Base-by-base conservation (phyloP, 495 filamentous ascomycete genomes). In the Annulohypoxylon nitens region DNA sequence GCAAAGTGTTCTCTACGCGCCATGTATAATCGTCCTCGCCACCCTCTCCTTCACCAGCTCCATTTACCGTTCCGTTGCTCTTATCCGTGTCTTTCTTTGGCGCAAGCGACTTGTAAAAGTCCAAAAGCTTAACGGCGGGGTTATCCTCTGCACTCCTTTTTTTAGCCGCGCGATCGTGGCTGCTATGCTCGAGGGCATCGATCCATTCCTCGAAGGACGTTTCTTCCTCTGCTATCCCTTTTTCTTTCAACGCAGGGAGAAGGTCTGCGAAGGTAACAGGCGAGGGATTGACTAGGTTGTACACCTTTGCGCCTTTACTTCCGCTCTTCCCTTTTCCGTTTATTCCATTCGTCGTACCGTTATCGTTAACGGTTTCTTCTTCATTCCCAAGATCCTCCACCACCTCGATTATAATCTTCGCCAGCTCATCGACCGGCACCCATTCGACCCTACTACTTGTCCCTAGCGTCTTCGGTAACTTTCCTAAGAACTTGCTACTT, bases 391-490 rank as follows among this genome's bases (percentile, higher is more conserved):
- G 67, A 14, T 77, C 75, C 12, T 75, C 71, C 12, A 71, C 53
- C 3, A 79, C 68, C 30, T 79, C 77, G 10, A 70, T 25, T 2
- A 78, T 50, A 34, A 79, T 69, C 50, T 59, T 54, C 3, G 62
- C 64, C 1, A 77, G 55, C 47, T 61, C 70, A n/a, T 79, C 75
- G 1, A 76, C 77, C 0, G 77, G 77, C 16, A 71, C 65, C 77
- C 77, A 79, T 34, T 79, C 77, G 5, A 79, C 62, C 11, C 65
- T 55, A 25, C 67, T 70, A 3, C 55, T 68, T 5, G 64, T 36
- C 0, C 77, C 77, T 1, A 79, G 63, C 0, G 64, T 61, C 36
- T 47, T 43, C 34, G 77, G 77, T 18, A 67, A 58, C 18, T 25
- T 48, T 3, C 75, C 75, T 8, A 77, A 47, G 14, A 63, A 54